Base-by-base conservation (phyloP, 2,329 filamentous ascomycete species). In the Fusarium temperatum region DNA sequence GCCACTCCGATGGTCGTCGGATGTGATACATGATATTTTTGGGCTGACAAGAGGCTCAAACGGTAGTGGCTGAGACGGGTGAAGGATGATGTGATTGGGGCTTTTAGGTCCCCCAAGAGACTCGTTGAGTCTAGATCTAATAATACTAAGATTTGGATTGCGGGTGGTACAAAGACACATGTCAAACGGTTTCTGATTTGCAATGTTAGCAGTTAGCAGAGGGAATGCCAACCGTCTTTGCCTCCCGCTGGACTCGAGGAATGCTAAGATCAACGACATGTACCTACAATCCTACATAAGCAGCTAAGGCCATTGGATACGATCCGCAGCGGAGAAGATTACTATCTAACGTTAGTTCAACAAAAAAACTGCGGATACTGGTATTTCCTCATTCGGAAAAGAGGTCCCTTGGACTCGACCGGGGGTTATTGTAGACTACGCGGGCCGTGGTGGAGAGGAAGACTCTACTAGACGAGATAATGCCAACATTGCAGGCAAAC, bases 151-250 rank as follows among this genome's bases (percentile, higher is more conserved):
- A 66, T 66, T 57, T 32, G 44, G 56, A 39, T 20, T 42, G 41
- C 57, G 50, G 56, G 32, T 63, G 28, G 30, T 18, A 51, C 32
- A 36, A 35, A 48, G 67, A 65, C 66, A 70, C 59, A 70, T 70
- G 51, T 70, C 35, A 54, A 70, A 70, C 66, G 67, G 67, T 70
- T 70, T 66, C 51, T 58, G 45, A 65, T 70, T 53, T 53, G 66
- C 45, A 41, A 62, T 42, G n/a, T 30, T 44, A 35, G 42, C 24
- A 45, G 38, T 39, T 39, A 24, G 42, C 22, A 42, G 30, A 42
- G 36, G 71, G 63, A 74, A 74, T 73, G 71, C 26, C 45, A 68
- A 72, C 60, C 56, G 68, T 66, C 59, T 60, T 75, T 55, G 68
- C 72, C 59, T 56, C 63, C 24, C 63, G 30, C 13, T 2, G 32